Percentiles rank a stretch among this genome's conserved stretches.
phyloP scores from a whole-genome alignment of 495 filamentous ascomycete genomes.

The Tuber brumale region DNA sequence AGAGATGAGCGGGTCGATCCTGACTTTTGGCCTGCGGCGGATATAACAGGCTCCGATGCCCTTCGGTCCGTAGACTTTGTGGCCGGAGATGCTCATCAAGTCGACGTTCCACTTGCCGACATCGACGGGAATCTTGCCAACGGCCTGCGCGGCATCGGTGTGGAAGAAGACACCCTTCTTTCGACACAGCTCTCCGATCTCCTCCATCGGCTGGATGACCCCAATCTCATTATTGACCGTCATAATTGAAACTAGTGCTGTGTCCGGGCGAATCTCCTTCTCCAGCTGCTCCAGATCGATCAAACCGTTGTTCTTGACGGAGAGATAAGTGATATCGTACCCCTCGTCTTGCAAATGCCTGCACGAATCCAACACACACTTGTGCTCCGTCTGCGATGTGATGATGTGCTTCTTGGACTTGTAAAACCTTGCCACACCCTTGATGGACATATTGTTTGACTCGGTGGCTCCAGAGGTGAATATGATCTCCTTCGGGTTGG shows the following conservation, averaged over 20 bases:
- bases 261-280: conserved; percentile 83
- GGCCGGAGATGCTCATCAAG: conserved; percentile 96
- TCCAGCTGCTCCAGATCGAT: conserved; percentile 81
- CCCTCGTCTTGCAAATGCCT: conserved; percentile 95
- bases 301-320: conserved; percentile 76
- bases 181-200: conserved; percentile 89
- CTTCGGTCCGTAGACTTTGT: conserved; percentile 98
- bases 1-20: conserved; percentile 90
- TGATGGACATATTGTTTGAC: conserved; percentile 99
- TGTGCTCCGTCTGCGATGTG: conserved; percentile 95
- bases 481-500: conserved; percentile 95
- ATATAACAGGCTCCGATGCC: conserved; percentile 96
- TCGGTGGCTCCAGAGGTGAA: conserved; percentile 97
- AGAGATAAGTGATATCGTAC: conserved; percentile 90
- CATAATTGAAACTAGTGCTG: conserved; percentile 91
- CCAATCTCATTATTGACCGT: conserved; percentile 99
- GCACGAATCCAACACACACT: conserved; percentile 95
- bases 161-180: conserved; percentile 96
- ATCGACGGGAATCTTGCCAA: conserved; percentile 93
- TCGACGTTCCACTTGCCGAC: conserved; percentile 97
- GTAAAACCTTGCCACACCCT: conserved; percentile 94
- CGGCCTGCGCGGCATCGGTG: conserved; percentile 93
- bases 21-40: conserved; percentile 80
- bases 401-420: conserved; percentile 95
- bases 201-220: conserved; percentile 87